Evolutionary conservation across 2,329 filamentous ascomycete genomes (phyloP).

Genomic region (Trichoderma oligosporum): DNA sequence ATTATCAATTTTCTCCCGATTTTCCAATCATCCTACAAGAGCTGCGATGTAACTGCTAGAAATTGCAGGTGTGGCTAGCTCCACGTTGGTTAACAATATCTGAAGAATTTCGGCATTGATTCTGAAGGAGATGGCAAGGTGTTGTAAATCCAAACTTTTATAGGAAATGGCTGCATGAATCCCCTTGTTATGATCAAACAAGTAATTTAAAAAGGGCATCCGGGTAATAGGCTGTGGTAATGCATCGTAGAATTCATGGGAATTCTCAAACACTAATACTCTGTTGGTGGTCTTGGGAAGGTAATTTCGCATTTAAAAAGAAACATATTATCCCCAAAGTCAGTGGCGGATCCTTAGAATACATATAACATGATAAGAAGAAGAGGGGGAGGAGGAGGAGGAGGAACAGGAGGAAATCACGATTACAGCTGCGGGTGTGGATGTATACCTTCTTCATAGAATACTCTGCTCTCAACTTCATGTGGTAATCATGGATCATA

Average conservation of each 20-base stretch:
- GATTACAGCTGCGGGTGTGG: constrained; percentile 22
- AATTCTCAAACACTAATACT: constrained; percentile 31
- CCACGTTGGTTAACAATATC: neutral
- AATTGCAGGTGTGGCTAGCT: constrained; percentile 28
- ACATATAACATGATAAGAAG: neutral
- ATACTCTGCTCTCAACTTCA: constrained; percentile 17
- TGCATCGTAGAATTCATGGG: constrained; percentile 22
- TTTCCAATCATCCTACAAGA: constrained; percentile 23
- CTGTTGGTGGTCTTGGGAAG: constrained; percentile 28
- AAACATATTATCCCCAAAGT: constrained; percentile 18
- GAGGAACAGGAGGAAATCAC: neutral
- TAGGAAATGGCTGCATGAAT: neutral
- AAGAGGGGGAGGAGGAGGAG: too few species aligned
- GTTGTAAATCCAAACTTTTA: constrained; percentile 27
- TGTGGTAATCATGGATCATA: constrained; percentile 35
- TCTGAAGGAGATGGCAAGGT: constrained; percentile 30
- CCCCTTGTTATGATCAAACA: neutral
- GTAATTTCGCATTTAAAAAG: neutral
- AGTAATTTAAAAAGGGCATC: neutral
- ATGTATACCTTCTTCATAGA: constrained; percentile 23
- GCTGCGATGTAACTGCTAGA: constrained; percentile 34
- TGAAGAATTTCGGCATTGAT: constrained; percentile 29
- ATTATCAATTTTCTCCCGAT: constrained; percentile 21
- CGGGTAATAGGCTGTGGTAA: constrained; percentile 4
- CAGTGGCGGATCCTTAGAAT: constrained; percentile 4